Evolutionary conservation across 306 rosid genomes (phyloP).

Genomic region (Cyamopsis tetragonoloba): DNA sequence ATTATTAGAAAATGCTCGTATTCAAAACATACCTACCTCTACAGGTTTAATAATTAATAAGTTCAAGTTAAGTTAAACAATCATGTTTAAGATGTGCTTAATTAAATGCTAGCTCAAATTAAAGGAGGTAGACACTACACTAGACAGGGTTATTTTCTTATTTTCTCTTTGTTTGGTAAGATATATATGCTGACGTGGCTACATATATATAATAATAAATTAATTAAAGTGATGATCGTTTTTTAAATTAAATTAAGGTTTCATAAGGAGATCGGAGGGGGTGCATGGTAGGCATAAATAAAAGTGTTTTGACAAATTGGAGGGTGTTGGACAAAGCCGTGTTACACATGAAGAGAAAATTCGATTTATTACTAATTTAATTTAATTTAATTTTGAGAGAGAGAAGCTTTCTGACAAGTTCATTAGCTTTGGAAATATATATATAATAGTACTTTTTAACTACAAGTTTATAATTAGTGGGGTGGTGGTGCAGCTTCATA

Average conservation of each 20-base stretch:
- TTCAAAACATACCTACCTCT: too few species aligned
- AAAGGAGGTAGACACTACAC: too few species aligned
- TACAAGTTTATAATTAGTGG: too few species aligned
- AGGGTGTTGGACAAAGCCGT: neutral
- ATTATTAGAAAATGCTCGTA: too few species aligned
- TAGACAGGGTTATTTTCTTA: neutral
- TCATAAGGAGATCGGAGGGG: neutral
- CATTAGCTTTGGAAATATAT: neutral
- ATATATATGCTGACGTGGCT: neutral
- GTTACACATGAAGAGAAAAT: neutral
- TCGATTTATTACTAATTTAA: neutral
- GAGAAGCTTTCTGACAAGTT: conserved; percentile 17
- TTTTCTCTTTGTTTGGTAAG: neutral
- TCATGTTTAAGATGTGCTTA: too few species aligned
- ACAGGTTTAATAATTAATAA: too few species aligned
- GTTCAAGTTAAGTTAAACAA: too few species aligned
- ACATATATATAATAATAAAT: neutral
- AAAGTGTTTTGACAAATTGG: conserved; percentile 5
- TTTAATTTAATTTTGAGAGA: too few species aligned
- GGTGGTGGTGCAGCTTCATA: neutral
- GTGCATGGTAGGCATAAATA: neutral
- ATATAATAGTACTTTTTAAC: too few species aligned
- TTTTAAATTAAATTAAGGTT: neutral
- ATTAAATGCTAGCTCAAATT: too few species aligned
- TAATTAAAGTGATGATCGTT: neutral